Evolutionary conservation across 345 rosid genomes (phyloP).

Genomic region (Bruguiera sexangula): DNA sequence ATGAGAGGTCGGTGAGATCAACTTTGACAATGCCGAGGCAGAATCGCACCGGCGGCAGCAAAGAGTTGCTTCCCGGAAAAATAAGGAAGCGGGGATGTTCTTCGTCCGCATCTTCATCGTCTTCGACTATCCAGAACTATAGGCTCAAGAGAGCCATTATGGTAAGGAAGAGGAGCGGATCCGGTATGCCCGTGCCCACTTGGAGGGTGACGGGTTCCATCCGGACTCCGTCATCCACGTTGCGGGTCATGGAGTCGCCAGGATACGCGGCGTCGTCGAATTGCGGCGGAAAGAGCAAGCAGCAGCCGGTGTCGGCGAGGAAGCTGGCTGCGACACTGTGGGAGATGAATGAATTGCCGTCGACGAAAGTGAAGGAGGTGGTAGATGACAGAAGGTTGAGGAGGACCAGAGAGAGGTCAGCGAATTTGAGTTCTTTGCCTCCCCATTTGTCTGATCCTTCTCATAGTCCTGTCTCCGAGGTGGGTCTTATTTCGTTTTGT

Average conservation of each 20-base stretch:
- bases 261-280: constrained; percentile 44
- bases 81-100: constrained; percentile 91
- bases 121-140: constrained; percentile 69
- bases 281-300: constrained; percentile 38
- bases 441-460: constrained; percentile 97
- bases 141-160: constrained; percentile 80
- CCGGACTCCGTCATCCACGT: constrained; percentile 55
- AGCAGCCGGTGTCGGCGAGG: constrained; percentile 79
- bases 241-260: constrained; percentile 55
- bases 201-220: constrained; percentile 72
- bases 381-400: constrained; percentile 41
- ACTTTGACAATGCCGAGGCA: constrained; percentile 60
- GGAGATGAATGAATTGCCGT: constrained; percentile 98
- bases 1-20: background rate
- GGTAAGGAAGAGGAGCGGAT: constrained; percentile 80
- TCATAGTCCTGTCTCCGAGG: constrained; percentile 96
- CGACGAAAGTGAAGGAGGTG: constrained; percentile 50
- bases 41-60: constrained; percentile 39
- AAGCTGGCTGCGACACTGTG: constrained; percentile 94
- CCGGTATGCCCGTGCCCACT: constrained; percentile 78
- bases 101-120: constrained; percentile 81
- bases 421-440: constrained; percentile 76
- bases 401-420: constrained; percentile 54
- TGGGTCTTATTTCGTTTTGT: constrained; percentile 22
- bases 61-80: constrained; percentile 66